phyloP scores from a whole-genome alignment of 495 filamentous ascomycete genomes.

The Daldinia caldariorum region DNA sequence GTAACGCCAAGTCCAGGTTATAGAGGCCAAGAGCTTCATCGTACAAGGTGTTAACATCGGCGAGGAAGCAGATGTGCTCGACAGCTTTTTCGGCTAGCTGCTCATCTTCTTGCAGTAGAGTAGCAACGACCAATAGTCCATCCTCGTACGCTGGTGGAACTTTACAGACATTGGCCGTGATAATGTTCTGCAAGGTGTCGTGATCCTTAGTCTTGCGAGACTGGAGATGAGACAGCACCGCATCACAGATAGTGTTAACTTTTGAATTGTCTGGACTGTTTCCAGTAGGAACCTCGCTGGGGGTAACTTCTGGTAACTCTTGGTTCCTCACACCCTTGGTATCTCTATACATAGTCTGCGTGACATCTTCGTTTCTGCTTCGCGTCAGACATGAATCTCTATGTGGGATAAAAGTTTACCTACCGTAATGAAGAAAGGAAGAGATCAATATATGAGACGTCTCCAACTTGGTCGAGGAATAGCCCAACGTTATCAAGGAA shows the following conservation, averaged over 20 bases:
- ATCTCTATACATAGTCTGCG: conserved; percentile 91
- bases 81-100: conserved; percentile 82
- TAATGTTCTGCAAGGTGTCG: conserved; percentile 78
- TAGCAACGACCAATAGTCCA: conserved; percentile 79
- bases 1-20: conserved; percentile 85
- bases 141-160: conserved; percentile 88
- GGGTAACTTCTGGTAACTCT: conserved; percentile 30
- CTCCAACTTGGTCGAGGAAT: conserved; percentile 88
- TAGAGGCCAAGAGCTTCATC: conserved; percentile 91
- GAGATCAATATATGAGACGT: conserved; percentile 85
- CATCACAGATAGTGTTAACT: conserved; percentile 89
- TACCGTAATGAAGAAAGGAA: conserved; percentile 91
- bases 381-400: conserved; percentile 17
- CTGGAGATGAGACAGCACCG: conserved; percentile 74
- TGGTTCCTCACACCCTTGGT: conserved; percentile 61
- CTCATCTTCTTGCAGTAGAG: conserved; percentile 72
- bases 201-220: conserved; percentile 69
- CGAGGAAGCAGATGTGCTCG: conserved; percentile 96
- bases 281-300: conserved; percentile 7
- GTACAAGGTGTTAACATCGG: conserved; percentile 92
- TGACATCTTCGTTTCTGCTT: conserved; percentile 88
- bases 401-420: conserved; percentile 36
- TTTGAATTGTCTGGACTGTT: conserved; percentile 62
- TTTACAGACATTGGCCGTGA: conserved; percentile 96
- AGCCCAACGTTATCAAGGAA: conserved; percentile 79